phyloP scores from a whole-genome alignment of 106 monocot genomes.

The Dioscorea zingiberensis region DNA sequence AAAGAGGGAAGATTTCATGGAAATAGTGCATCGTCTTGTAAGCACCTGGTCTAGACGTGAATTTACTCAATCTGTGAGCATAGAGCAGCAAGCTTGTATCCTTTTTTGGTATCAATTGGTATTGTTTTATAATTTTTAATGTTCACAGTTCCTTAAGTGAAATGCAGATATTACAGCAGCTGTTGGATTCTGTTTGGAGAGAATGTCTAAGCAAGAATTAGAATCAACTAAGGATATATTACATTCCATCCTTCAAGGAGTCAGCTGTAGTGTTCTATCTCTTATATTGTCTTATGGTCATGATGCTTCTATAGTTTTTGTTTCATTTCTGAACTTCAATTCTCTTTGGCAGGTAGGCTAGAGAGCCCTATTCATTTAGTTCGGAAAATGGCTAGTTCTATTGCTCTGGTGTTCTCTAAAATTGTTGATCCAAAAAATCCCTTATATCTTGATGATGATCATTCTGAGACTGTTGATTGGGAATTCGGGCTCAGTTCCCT shows the following conservation, averaged over 20 bases:
- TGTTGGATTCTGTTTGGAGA: slow-evolving; percentile 77
- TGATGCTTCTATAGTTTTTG: too few species aligned
- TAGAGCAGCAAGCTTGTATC: slow-evolving; percentile 99
- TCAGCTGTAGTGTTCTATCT: slow-evolving; percentile 66
- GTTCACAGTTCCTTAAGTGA: slow-evolving; percentile 23
- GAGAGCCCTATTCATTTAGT: slow-evolving; percentile 90
- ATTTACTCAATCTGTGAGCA: slow-evolving; percentile 69
- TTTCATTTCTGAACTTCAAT: slow-evolving; percentile 7
- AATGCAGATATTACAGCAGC: slow-evolving; percentile 80
- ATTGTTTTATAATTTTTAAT: neutral
- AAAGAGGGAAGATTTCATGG: slow-evolving; percentile 41
- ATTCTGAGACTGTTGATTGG: slow-evolving; percentile 73
- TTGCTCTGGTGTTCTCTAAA: slow-evolving; percentile 91
- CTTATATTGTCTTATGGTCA: neutral
- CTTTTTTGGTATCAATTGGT: slow-evolving; percentile 20
- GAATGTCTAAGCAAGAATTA: slow-evolving; percentile 75
- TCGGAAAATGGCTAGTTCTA: slow-evolving; percentile 82
- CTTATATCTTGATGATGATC: slow-evolving; percentile 84
- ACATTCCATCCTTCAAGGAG: slow-evolving; percentile 91
- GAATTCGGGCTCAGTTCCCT: slow-evolving; percentile 65
- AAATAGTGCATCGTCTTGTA: slow-evolving; percentile 39
- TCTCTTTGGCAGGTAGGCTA: slow-evolving; percentile 64
- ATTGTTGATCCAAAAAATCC: slow-evolving; percentile 89
- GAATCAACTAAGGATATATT: slow-evolving; percentile 69
- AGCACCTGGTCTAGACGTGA: slow-evolving; percentile 77